Conservation (phyloP, 768 basidiomycete species). For the Suillus tomentosus region DNA sequence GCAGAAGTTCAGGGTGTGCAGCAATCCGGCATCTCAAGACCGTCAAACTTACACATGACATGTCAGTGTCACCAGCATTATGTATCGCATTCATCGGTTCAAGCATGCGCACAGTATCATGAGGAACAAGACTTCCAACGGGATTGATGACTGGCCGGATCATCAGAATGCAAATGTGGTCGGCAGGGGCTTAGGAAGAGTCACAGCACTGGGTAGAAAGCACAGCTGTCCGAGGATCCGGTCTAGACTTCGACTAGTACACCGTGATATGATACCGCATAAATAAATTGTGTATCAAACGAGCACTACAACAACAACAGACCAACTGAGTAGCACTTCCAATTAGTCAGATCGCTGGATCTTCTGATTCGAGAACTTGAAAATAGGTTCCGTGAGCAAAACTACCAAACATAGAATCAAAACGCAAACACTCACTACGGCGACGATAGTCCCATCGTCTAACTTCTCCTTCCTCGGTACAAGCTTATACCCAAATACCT, state of each 20-base stretch:
- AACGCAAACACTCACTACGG: slow-evolving; percentile 40
- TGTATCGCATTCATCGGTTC: not conserved
- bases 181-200: not conserved
- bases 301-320: not conserved
- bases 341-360: not conserved
- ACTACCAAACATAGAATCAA: not conserved
- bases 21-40: not conserved
- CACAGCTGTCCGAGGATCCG: not conserved
- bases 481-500: slow-evolving; percentile 49
- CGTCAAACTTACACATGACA: not conserved
- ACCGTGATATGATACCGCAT: not conserved
- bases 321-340: not conserved
- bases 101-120: not conserved
- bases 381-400: slow-evolving; percentile 1
- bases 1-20: not conserved
- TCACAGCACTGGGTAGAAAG: not conserved
- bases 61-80: not conserved
- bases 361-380: slow-evolving; percentile 14
- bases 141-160: not conserved
- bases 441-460: slow-evolving; percentile 55
- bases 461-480: slow-evolving; percentile 50
- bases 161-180: not conserved
- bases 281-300: not conserved
- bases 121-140: not conserved
- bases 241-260: not conserved